Base-by-base conservation (phyloP, 192 early-diverging fungal species). In the Coemansia aciculifera region DNA sequence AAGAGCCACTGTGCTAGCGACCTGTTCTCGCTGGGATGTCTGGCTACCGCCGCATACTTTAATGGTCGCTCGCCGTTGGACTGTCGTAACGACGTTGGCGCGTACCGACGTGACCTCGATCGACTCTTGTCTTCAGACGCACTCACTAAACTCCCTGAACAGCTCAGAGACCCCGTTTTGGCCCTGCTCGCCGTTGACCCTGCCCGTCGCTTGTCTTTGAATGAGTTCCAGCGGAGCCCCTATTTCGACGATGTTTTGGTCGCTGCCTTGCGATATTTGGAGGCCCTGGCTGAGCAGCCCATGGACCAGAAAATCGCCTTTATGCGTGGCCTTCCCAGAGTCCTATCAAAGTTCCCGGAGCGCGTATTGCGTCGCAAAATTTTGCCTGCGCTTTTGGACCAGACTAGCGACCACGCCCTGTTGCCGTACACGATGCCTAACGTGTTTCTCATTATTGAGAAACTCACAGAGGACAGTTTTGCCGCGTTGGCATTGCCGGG, bases 241-340 rank as follows among this genome's bases (percentile, higher is more conserved):
- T 92, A 89, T 63, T 95, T 95, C 80, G 89, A 93, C 83, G 90
- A 90, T 54, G 78, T 93, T 13, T 76, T 93, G 2, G 87, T 94
- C 3, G 90, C 90, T 1, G 90, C 93, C 0, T 87, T 95, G 68
- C 85, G 86, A 48, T 94, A 89, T 62, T 84, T 95, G 68, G 94
- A 94, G 63, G 78, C 81, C 15, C 86, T 95, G 67, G 88, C 90
- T 1, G 92, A 92, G 65, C 94, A 94, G 73, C 83, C 90, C 0
- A 72, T 79, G 48, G 91, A 92, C 34, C 88, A 92, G 52, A 93
- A 95, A 64, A 75, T 86, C 8, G 87, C 88, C 29, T 95, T 95
- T 57, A 85, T 95, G 86, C 89, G 90, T 68, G 90, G 89, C 0
- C 78, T 95, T 43, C 77, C 85, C 7, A 81, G 87, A 10, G 86